Conservation (phyloP, 495 filamentous ascomycete genomes). For the Staphylotrichum longicolle region DNA sequence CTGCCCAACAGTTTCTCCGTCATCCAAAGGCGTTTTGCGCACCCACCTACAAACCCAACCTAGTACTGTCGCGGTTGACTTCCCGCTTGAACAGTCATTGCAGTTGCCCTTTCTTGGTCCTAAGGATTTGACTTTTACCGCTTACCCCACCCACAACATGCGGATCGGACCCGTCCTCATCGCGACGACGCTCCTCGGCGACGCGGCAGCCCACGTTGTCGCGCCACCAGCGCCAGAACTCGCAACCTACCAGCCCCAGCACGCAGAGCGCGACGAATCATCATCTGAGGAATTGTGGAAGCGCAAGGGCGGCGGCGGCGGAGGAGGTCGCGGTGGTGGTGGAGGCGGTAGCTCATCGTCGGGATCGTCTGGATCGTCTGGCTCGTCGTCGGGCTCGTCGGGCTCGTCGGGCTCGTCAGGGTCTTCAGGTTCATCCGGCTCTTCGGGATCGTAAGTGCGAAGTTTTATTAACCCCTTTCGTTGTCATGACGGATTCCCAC, state of each 20-base stretch:
- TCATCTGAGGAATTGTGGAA: constrained; percentile 50
- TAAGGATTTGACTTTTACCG: too few species aligned
- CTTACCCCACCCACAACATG: background rate
- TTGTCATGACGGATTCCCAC: background rate
- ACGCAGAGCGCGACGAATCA: constrained; percentile 24
- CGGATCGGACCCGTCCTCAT: background rate
- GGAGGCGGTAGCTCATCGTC: constrained; percentile 24
- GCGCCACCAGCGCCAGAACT: constrained; percentile 21
- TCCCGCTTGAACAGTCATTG: too few species aligned
- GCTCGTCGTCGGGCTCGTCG: background rate
- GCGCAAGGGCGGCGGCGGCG: constrained; percentile 55
- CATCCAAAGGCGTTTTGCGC: too few species aligned
- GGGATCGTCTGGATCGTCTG: background rate
- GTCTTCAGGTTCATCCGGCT: background rate
- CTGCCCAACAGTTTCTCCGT: too few species aligned
- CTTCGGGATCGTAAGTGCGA: constrained; percentile 10
- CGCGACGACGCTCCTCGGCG: constrained; percentile 16
- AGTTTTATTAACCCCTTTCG: background rate
- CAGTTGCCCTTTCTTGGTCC: too few species aligned
- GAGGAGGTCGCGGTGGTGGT: constrained; percentile 48
- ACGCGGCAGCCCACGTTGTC: constrained; percentile 21
- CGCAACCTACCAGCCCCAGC: constrained; percentile 28
- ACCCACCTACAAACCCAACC: too few species aligned
- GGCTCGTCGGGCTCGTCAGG: background rate
- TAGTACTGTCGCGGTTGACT: too few species aligned